Percentiles rank a stretch among this genome's conserved stretches.
Evolutionary conservation across 2,329 filamentous ascomycete species (phyloP).

Genomic region (Domatiomyces catenatus): DNA sequence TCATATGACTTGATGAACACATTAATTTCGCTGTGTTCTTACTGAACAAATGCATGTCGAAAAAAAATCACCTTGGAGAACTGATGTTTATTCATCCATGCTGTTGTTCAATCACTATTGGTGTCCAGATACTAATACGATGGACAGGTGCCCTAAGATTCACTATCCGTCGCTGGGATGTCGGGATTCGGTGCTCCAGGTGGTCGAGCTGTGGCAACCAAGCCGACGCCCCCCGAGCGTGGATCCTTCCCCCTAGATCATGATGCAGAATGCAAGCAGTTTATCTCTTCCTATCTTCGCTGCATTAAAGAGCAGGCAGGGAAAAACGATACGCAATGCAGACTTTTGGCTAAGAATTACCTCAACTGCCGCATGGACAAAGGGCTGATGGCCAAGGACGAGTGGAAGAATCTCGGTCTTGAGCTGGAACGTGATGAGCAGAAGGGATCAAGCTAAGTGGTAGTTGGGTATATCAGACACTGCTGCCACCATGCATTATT

Average conservation of each 20-base stretch:
- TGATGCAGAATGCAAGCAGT: conserved; percentile 83
- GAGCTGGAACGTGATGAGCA: conserved; percentile 16
- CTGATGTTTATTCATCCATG: conserved; percentile 27
- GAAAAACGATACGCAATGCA: conserved; percentile 73
- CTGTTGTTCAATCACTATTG: not conserved
- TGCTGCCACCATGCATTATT: not conserved
- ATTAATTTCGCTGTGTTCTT: conserved; percentile 50
- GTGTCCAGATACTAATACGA: not conserved
- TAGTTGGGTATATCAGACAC: not conserved
- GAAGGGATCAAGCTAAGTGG: not conserved
- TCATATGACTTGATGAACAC: conserved; percentile 39
- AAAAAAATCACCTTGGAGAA: conserved; percentile 51
- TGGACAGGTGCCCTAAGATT: not conserved
- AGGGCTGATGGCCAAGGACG: conserved; percentile 90
- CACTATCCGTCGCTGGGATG: conserved; percentile 5
- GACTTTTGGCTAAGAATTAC: conserved; percentile 74
- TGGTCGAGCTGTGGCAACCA: conserved; percentile 45
- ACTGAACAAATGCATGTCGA: conserved; percentile 45
- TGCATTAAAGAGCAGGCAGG: conserved; percentile 59
- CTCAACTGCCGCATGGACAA: conserved; percentile 86
- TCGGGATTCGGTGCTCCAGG: conserved; percentile 55
- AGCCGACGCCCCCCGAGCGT: conserved; percentile 66
- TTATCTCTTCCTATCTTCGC: conserved; percentile 70
- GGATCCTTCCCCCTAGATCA: conserved; percentile 96
- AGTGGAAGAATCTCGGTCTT: conserved; percentile 88